Conservation (phyloP, 2,329 filamentous ascomycete species). For the Metarhizium guizhouense region DNA sequence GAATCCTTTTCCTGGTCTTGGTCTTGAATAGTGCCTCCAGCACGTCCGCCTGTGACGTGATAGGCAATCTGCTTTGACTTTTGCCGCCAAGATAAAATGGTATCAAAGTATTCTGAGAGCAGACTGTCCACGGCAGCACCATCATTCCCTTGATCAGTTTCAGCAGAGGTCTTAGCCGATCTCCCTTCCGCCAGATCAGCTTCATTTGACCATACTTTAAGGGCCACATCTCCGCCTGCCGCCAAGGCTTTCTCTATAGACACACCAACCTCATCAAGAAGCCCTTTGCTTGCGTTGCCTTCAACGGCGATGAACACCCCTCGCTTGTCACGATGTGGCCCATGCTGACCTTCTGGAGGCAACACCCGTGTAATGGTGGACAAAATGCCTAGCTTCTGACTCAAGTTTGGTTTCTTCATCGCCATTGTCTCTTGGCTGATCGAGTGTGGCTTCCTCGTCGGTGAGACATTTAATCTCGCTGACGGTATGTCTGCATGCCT, state of each 20-base stretch:
- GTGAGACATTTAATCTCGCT: constrained; percentile 14
- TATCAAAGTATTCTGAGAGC: constrained; percentile 54
- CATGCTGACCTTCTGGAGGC: constrained; percentile 25
- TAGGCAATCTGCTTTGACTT: constrained; percentile 61
- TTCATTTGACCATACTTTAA: constrained; percentile 35
- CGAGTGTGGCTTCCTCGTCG: constrained; percentile 1
- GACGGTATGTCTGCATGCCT: constrained; percentile 18
- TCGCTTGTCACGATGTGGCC: constrained; percentile 36
- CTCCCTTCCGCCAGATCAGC: neutral
- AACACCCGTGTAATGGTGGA: constrained; percentile 66
- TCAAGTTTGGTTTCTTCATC: constrained; percentile 49
- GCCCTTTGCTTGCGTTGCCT: constrained; percentile 47
- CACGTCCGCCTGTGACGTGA: constrained; percentile 29
- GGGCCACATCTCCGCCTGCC: constrained; percentile 28
- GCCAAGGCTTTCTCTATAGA: constrained; percentile 56
- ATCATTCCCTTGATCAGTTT: neutral
- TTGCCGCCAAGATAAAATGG: constrained; percentile 60
- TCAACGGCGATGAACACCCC: constrained; percentile 80
- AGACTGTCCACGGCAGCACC: constrained; percentile 23
- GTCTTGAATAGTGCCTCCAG: neutral
- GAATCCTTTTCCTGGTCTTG: constrained; percentile 3
- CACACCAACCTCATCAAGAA: constrained; percentile 48
- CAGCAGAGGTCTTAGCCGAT: neutral
- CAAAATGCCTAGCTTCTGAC: constrained; percentile 69
- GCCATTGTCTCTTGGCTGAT: constrained; percentile 24